Evolutionary conservation across 805 yeast genomes (phyloP), one percentile per base, ranked within the genome.

Genomic region (Danielia oregonensis): DNA sequence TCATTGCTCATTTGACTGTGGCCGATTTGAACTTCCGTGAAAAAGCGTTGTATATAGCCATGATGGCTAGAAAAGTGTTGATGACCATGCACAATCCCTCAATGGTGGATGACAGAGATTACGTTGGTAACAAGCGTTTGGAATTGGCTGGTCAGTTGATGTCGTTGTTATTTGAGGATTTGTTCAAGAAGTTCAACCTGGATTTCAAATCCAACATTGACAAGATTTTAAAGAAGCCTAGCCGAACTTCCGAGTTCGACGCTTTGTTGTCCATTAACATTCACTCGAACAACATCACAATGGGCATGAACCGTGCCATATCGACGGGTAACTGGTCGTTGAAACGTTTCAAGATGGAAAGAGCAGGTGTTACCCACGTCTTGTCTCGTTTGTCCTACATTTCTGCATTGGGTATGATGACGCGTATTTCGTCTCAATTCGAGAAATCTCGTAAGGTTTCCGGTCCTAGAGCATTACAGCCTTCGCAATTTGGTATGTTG

Each of bases 261-360:
- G 97, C 98, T 0, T 67, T 91, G 29, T 63, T 91, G 41, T 84
- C 86, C 37, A 87, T 93, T 55, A 84, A 86, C 46, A 87, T 88
- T 33, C 96, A 91, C 58, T 84, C 96, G 4, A 86, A 86, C 52
- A 88, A 89, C 54, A 89, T 93, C 46, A 87, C 98, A 10, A 83
- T 84, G 55, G 98, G 98, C 19, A 68, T 93, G 61, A 89, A 88
- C 57, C 76, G 97, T 53, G 97, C 99, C 28, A 93, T 93, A 30
- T 89, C 97, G 11, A 93, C 99, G 0, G 99, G 99, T 49, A 93
- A 93, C 60, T 93, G 99, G 99, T 87, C 97, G 2, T 73, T 93
- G 55, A 93, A 93, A 65, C 84, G 99, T 68, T 93, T 93, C 72
- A 91, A 89, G 81, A 93, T 93, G 99, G 98, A 93, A 65, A 78